Percentiles rank a stretch among this genome's conserved stretches.
phyloP scores from a whole-genome alignment of 345 rosid species.

The Populus pruinosa region DNA sequence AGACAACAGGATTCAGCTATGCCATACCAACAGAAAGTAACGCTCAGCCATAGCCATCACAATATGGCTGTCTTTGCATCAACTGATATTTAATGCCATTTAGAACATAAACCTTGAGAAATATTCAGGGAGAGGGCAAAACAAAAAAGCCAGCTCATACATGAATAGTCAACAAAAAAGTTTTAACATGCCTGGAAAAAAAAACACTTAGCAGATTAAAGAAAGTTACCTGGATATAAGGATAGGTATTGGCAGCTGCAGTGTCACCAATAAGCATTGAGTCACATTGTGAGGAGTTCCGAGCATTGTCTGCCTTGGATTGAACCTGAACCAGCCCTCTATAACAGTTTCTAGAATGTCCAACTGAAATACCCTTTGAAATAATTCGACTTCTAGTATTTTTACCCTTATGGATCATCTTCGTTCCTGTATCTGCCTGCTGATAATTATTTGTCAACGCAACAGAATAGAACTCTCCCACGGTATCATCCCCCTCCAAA shows the following conservation, averaged over 20 bases:
- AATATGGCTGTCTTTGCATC: neutral
- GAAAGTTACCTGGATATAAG: slow-evolving; percentile 65
- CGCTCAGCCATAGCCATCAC: neutral
- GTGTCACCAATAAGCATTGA: slow-evolving; percentile 93
- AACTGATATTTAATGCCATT: neutral
- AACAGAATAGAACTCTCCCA: slow-evolving; percentile 90
- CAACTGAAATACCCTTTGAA: slow-evolving; percentile 83
- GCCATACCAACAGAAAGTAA: neutral
- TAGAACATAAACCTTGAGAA: neutral
- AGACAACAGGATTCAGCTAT: neutral
- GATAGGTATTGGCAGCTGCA: slow-evolving; percentile 97
- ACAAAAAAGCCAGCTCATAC: too few relatives aligned
- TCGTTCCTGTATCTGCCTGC: slow-evolving; percentile 90
- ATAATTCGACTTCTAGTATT: slow-evolving; percentile 84
- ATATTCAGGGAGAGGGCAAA: too few relatives aligned
- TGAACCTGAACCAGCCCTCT: slow-evolving; percentile 94
- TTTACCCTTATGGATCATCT: slow-evolving; percentile 97
- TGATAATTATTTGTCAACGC: slow-evolving; percentile 86
- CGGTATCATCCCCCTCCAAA: slow-evolving; percentile 78
- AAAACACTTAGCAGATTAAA: neutral
- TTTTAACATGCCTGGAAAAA: too few relatives aligned
- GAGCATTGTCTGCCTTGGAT: slow-evolving; percentile 91
- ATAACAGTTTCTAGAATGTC: slow-evolving; percentile 78
- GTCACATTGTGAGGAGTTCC: slow-evolving; percentile 86
- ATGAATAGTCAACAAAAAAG: too few relatives aligned